These are phyloP conservation scores for Oropetium thomaeum DNA, from an alignment of 176 grass and related monocot species.

Conservation along the genomic window DNA sequence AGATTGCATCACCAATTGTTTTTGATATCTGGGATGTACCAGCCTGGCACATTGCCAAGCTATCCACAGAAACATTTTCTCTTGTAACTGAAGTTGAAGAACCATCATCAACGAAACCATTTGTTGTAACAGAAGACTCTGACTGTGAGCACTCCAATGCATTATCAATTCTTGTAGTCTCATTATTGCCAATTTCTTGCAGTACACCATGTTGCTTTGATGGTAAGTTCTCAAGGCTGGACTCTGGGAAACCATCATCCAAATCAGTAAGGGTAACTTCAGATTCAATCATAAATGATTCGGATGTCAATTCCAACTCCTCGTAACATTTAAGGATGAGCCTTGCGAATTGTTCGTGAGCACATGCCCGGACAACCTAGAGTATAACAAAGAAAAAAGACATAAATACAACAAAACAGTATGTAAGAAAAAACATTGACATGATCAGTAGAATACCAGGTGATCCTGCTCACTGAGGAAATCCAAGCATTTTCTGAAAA, in stretches of 20 bases:
- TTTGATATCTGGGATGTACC: slow-evolving; percentile 45
- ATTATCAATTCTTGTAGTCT: slow-evolving; percentile 18
- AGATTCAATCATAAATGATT: slow-evolving; percentile 81
- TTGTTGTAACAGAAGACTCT: slow-evolving; percentile 21
- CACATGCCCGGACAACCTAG: slow-evolving; percentile 87
- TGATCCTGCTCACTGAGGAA: slow-evolving; percentile 97
- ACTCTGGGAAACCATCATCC: slow-evolving; percentile 70
- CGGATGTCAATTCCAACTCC: slow-evolving; percentile 84
- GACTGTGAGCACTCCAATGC: slow-evolving; percentile 37
- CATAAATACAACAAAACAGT: slow-evolving; percentile 8
- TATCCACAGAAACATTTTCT: slow-evolving; percentile 39
- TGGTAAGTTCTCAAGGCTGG: slow-evolving; percentile 60
- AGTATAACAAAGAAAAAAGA: slow-evolving; percentile 13
- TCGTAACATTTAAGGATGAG: slow-evolving; percentile 92
- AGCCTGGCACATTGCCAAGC: slow-evolving; percentile 65
- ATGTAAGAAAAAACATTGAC: not conserved
- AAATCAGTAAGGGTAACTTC: slow-evolving; percentile 90
- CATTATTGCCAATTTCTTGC: slow-evolving; percentile 33
- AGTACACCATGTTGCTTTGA: slow-evolving; percentile 45
- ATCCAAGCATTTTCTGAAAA: slow-evolving; percentile 94
- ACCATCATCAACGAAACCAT: slow-evolving; percentile 27
- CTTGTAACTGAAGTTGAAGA: slow-evolving; percentile 39
- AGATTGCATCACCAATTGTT: slow-evolving; percentile 77
- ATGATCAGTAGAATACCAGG: slow-evolving; percentile 55
- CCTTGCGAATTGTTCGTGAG: slow-evolving; percentile 97